These are phyloP conservation scores for Triadica sebifera DNA, from an alignment of 345 rosid species.

Conservation along the genomic window DNA sequence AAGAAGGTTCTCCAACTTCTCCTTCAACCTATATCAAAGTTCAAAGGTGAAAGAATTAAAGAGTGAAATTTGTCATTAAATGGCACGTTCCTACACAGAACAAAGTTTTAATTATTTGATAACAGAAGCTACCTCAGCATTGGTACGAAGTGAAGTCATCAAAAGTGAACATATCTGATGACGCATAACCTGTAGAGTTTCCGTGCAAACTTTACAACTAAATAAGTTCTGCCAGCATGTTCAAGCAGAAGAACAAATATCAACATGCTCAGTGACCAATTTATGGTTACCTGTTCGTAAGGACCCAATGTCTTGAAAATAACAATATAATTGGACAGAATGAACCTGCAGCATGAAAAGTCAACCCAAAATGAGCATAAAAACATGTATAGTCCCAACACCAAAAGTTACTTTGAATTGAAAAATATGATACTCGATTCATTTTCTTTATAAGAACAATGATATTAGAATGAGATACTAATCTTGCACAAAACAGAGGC, in stretches of 20 bases:
- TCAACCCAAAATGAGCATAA: background rate
- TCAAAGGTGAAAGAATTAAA: slow-evolving; percentile 14
- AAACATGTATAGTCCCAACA: background rate
- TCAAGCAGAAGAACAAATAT: slow-evolving; percentile 14
- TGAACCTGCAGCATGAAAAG: slow-evolving; percentile 59
- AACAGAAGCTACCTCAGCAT: slow-evolving; percentile 65
- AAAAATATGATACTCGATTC: background rate
- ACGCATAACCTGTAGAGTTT: slow-evolving; percentile 68
- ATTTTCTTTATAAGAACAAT: background rate
- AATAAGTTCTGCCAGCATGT: slow-evolving; percentile 25
- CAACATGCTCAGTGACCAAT: slow-evolving; percentile 6
- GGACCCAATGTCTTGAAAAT: slow-evolving; percentile 71
- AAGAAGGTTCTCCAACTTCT: slow-evolving; percentile 92
- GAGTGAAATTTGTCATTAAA: background rate
- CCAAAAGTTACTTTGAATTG: background rate
- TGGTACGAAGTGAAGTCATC: slow-evolving; percentile 94
- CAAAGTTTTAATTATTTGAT: background rate
- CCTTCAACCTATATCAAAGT: slow-evolving; percentile 71
- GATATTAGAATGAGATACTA: background rate
- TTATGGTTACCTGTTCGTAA: slow-evolving; percentile 70
- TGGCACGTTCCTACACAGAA: background rate
- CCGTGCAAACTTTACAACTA: slow-evolving; percentile 31
- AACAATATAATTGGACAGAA: slow-evolving; percentile 77
- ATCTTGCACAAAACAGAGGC: background rate
- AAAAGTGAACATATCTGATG: slow-evolving; percentile 94